These are phyloP conservation scores for Oryza punctata DNA, from an alignment of 176 grass and related monocot species.

Conservation along the genomic window DNA sequence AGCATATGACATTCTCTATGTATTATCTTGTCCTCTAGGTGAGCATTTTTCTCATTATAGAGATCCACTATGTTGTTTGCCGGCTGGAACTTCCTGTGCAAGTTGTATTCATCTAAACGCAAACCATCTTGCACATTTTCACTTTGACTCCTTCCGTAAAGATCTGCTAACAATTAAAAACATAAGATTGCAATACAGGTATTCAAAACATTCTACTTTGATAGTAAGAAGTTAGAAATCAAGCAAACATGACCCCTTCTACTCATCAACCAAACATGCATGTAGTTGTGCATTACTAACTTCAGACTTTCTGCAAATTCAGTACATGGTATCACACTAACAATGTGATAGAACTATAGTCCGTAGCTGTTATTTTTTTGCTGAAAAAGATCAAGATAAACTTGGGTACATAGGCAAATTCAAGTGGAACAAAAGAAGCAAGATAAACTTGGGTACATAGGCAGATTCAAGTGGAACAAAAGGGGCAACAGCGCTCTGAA, in stretches of 20 bases:
- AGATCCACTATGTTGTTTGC: conserved; percentile 64
- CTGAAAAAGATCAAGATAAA: neutral
- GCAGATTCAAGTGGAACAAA: neutral
- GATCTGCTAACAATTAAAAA: conserved; percentile 50
- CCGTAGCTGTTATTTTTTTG: neutral
- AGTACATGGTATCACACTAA: neutral
- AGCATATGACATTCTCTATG: conserved; percentile 7
- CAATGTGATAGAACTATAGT: neutral
- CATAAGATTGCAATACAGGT: neutral
- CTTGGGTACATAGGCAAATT: neutral
- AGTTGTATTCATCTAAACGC: conserved; percentile 47
- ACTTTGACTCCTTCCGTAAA: conserved; percentile 77
- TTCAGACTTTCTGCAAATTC: neutral
- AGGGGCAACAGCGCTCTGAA: neutral
- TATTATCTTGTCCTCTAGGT: conserved; percentile 71
- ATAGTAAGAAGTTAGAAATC: neutral
- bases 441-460: neutral
- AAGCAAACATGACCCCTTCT: neutral
- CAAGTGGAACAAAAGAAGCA: neutral
- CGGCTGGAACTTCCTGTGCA: conserved; percentile 65
- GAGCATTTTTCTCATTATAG: conserved; percentile 56
- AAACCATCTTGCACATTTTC: conserved; percentile 58
- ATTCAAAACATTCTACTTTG: neutral
- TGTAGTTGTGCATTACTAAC: neutral
- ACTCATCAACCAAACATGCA: neutral